phyloP scores from a whole-genome alignment of 768 basidiomycete species.

The Phylloporus sp. region DNA sequence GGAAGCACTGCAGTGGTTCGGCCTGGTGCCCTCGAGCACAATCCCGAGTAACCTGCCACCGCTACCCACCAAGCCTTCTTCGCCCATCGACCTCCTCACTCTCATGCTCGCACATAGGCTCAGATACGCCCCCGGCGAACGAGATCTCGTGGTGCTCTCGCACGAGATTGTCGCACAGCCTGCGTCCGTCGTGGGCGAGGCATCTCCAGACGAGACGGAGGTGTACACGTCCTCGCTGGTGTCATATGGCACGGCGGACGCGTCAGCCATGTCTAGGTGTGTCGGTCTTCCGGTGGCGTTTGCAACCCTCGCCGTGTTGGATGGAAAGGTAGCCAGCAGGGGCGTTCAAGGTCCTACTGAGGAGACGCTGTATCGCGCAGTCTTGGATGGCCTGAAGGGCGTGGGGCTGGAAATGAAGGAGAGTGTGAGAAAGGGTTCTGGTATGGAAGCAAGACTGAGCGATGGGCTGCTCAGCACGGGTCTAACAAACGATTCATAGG shows the following conservation, averaged over 20 bases:
- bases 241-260: conserved; percentile 50
- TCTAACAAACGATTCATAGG: too few relatives aligned
- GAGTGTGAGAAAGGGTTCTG: conserved; percentile 35
- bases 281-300: conserved; percentile 87
- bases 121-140: conserved; percentile 62
- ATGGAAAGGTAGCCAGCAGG: conserved; percentile 46
- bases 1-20: conserved; percentile 43
- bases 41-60: conserved; percentile 31
- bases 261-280: conserved; percentile 85
- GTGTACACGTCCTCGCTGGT: conserved; percentile 65
- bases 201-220: conserved; percentile 32
- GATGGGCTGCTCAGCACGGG: conserved; percentile 17
- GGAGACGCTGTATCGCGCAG: conserved; percentile 52
- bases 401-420: conserved; percentile 40
- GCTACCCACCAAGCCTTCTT: conserved; percentile 37
- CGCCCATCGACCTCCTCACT: conserved; percentile 74
- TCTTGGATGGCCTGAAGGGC: conserved; percentile 57
- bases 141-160: conserved; percentile 81
- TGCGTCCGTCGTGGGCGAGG: conserved; percentile 2
- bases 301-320: conserved; percentile 66
- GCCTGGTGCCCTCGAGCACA: conserved; percentile 4
- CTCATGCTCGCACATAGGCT: conserved; percentile 66
- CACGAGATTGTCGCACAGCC: conserved; percentile 67
- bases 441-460: conserved; percentile 40
- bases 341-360: conserved; percentile 71